Evolutionary conservation across 108 stramenopile genomes (phyloP).

Genomic region (Mediolabrus comicus): DNA sequence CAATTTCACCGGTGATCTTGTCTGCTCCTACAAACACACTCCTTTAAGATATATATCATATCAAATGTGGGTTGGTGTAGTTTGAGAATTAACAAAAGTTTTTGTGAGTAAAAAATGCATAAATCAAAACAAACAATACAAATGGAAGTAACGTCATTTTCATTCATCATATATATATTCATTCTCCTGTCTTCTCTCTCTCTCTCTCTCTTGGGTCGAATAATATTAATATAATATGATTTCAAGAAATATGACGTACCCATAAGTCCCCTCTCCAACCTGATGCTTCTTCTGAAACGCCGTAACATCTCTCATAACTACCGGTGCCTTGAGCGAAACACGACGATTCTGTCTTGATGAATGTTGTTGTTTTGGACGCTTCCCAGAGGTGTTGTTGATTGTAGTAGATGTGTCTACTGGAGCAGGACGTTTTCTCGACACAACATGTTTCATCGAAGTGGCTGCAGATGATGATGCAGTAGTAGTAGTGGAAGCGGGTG

Average conservation of each 20-base stretch:
- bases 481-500: background rate
- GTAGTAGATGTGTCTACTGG: background rate
- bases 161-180: too few species aligned
- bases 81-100: conserved; percentile 3
- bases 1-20: conserved; percentile 71
- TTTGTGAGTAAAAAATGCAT: conserved; percentile 2
- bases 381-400: background rate
- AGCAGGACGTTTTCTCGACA: background rate
- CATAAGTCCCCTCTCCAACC: conserved; percentile 86
- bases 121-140: background rate
- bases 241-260: conserved; percentile 47
- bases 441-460: too few species aligned
- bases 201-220: too few species aligned
- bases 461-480: background rate
- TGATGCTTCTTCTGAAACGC: conserved; percentile 76
- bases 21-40: conserved; percentile 85
- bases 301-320: conserved; percentile 76
- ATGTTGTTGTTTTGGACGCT: background rate
- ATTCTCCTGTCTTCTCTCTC: too few species aligned
- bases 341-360: conserved; percentile 13
- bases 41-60: conserved; percentile 27
- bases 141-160: background rate
- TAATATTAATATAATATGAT: too few species aligned
- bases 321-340: conserved; percentile 63
- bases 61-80: background rate